A percentile compares a stretch with the other conserved stretches of the same genome.
Conservation (phyloP, 1,284 basidiomycete genomes). For the Ustilago vetiveriae region DNA sequence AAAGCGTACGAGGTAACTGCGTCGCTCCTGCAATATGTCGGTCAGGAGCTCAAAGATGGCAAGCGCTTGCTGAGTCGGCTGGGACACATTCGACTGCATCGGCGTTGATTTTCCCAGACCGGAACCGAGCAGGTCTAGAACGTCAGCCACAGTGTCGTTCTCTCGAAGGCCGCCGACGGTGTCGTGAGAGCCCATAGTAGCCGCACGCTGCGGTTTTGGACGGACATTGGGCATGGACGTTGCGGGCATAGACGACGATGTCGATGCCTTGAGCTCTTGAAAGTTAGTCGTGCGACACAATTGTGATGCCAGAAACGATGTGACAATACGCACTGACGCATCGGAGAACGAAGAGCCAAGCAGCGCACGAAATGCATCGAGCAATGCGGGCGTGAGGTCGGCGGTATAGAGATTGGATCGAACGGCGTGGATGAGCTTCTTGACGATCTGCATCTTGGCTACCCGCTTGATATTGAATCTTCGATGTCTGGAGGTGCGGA, state of each 20-base stretch:
- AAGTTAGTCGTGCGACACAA: slow-evolving; percentile 70
- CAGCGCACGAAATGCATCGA: slow-evolving; percentile 28
- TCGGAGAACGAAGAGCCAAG: slow-evolving; percentile 74
- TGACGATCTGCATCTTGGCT: slow-evolving; percentile 72
- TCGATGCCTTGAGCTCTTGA: slow-evolving; percentile 45
- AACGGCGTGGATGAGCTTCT: slow-evolving; percentile 82
- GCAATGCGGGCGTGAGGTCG: slow-evolving; percentile 2
- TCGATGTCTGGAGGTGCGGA: slow-evolving; percentile 75
- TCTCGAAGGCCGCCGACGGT: background rate
- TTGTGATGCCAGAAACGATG: slow-evolving; percentile 84
- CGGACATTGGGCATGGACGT: background rate
- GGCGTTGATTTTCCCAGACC: no score
- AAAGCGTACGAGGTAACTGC: slow-evolving; percentile 35
- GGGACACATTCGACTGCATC: background rate
- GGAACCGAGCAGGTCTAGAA: no score
- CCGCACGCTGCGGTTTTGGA: slow-evolving; percentile 13
- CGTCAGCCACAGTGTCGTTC: no score
- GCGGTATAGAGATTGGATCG: slow-evolving; percentile 22
- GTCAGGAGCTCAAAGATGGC: slow-evolving; percentile 47
- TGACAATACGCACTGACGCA: slow-evolving; percentile 81
- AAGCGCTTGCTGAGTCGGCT: slow-evolving; percentile 16
- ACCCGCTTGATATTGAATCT: slow-evolving; percentile 58
- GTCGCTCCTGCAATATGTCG: slow-evolving; percentile 40
- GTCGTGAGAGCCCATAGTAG: slow-evolving; percentile 6
- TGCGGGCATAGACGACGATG: background rate